A percentile compares a stretch with the other conserved stretches of the same genome.
phyloP scores from a whole-genome alignment of 129 eudicot species.

The Ambrosia artemisiifolia region DNA sequence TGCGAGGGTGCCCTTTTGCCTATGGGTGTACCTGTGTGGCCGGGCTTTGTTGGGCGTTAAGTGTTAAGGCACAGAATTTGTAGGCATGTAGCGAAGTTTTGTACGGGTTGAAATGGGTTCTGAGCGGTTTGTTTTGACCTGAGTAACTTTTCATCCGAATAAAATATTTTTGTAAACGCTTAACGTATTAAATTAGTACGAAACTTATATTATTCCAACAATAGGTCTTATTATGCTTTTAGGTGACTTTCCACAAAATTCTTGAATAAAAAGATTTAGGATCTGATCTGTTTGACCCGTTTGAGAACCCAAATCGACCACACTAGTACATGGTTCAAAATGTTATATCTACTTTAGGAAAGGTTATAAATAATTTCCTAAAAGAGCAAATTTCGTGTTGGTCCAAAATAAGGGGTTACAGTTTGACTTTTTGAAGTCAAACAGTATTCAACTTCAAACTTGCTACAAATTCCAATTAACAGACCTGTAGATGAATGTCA shows the following conservation, averaged over 20 bases:
- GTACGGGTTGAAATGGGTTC: not conserved
- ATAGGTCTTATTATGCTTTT: not conserved
- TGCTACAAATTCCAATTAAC: not conserved
- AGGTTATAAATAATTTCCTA: too few relatives aligned
- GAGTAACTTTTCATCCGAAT: not conserved
- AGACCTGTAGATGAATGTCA: constrained; percentile 26
- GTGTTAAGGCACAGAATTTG: not conserved
- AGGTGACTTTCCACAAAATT: too few relatives aligned
- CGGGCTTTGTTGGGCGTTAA: not conserved
- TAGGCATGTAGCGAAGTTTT: not conserved
- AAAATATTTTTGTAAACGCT: not conserved
- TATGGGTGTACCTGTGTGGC: too few relatives aligned
- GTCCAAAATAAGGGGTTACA: too few relatives aligned
- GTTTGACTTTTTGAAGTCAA: too few relatives aligned
- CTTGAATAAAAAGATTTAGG: too few relatives aligned
- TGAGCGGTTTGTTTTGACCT: not conserved
- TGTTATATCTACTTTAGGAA: too few relatives aligned
- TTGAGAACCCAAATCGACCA: too few relatives aligned
- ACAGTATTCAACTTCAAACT: not conserved
- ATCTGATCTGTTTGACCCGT: too few relatives aligned
- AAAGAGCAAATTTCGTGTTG: too few relatives aligned
- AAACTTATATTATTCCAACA: not conserved
- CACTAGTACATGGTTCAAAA: too few relatives aligned
- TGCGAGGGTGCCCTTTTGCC: too few relatives aligned
- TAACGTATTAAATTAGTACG: not conserved